phyloP scores from a whole-genome alignment of 2,329 filamentous ascomycete genomes.

The Zymoseptoria passerinii region DNA sequence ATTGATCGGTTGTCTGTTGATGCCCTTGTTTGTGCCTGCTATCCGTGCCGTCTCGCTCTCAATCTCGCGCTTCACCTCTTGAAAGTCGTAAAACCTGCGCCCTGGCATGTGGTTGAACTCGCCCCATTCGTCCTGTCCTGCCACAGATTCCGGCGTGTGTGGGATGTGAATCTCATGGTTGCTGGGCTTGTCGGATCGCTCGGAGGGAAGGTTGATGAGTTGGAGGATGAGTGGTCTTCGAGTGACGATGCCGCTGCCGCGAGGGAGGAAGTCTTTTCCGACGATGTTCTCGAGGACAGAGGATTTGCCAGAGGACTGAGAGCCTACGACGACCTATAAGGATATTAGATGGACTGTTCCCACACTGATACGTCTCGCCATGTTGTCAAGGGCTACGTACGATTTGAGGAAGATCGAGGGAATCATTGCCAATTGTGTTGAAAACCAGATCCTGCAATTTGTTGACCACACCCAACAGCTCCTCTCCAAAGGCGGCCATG shows the following conservation, averaged over 20 bases:
- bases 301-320: conserved; percentile 96
- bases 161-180: conserved; percentile 58
- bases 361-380: background rate
- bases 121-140: conserved; percentile 66
- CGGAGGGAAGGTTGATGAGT: conserved; percentile 86
- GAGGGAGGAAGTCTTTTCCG: conserved; percentile 90
- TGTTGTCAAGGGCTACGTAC: conserved; percentile 47
- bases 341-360: background rate
- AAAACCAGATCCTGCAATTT: conserved; percentile 98
- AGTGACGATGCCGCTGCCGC: conserved; percentile 94
- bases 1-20: conserved; percentile 95
- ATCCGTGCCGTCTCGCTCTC: conserved; percentile 94
- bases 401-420: conserved; percentile 94
- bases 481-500: conserved; percentile 94
- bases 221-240: conserved; percentile 90
- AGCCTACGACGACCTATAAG: conserved; percentile 85
- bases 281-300: conserved; percentile 99
- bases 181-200: conserved; percentile 59
- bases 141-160: conserved; percentile 69
- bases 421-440: conserved; percentile 99
- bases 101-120: conserved; percentile 95
- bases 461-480: conserved; percentile 91
- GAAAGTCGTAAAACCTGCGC: conserved; percentile 82
- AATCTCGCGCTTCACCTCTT: conserved; percentile 89
- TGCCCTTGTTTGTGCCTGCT: conserved; percentile 94